Conservation (phyloP, 352 stramenopile species). For the Phytopythium kandeliae region DNA sequence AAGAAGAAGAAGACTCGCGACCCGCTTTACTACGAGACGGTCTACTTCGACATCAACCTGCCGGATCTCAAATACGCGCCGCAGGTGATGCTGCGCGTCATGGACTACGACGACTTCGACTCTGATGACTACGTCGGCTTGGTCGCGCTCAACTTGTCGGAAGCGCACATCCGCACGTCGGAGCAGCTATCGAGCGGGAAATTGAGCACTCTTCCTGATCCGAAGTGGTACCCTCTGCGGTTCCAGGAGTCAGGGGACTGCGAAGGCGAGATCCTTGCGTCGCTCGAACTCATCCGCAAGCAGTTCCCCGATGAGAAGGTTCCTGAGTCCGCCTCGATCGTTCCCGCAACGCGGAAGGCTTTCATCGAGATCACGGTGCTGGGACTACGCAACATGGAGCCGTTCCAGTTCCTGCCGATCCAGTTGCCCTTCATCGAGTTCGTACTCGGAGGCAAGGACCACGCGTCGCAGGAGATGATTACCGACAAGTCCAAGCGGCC, state of each 20-base stretch:
- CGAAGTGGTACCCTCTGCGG: constrained; percentile 72
- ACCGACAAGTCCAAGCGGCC: constrained; percentile 84
- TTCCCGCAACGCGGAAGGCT: constrained; percentile 59
- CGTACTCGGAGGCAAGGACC: constrained; percentile 77
- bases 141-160: constrained; percentile 53
- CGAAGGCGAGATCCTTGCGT: constrained; percentile 79
- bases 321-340: constrained; percentile 41
- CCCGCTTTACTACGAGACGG: constrained; percentile 84
- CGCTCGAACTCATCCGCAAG: constrained; percentile 68
- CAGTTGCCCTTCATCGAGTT: constrained; percentile 88
- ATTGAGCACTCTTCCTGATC: constrained; percentile 39
- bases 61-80: constrained; percentile 70
- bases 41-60: constrained; percentile 85
- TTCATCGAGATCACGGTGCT: constrained; percentile 84
- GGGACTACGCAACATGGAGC: constrained; percentile 81
- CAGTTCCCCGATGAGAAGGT: constrained; percentile 62
- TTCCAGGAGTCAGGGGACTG: constrained; percentile 72
- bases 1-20: constrained; percentile 78
- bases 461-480: constrained; percentile 78
- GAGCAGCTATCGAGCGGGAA: constrained; percentile 46
- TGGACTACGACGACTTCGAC: constrained; percentile 80
- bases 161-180: constrained; percentile 64
- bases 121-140: constrained; percentile 65
- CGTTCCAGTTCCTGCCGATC: constrained; percentile 87
- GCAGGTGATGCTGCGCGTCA: constrained; percentile 74